phyloP scores from a whole-genome alignment of 768 basidiomycete species.

The Tubosaeta sp. region DNA sequence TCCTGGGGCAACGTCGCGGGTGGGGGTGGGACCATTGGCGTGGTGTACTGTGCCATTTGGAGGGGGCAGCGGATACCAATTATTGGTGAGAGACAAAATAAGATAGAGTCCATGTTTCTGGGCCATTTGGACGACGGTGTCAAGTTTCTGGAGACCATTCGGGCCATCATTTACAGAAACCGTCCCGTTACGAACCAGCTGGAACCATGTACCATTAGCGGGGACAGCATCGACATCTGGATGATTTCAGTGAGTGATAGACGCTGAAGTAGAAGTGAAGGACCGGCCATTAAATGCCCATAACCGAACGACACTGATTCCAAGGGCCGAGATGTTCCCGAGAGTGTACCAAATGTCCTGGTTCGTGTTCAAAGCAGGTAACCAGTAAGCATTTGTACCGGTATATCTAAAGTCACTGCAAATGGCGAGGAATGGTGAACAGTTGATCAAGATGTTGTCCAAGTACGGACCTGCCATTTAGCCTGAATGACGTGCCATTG shows the following conservation, averaged over 20 bases:
- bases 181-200: slow-evolving; percentile 53
- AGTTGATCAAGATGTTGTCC: not conserved
- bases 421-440: slow-evolving; percentile 23
- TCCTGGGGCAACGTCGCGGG: slow-evolving; percentile 26
- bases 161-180: slow-evolving; percentile 53
- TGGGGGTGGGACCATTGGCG: slow-evolving; percentile 1
- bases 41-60: slow-evolving; percentile 20
- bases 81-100: slow-evolving; percentile 57
- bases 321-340: slow-evolving; percentile 50
- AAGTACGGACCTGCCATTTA: slow-evolving; percentile 49
- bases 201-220: slow-evolving; percentile 60
- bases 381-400: slow-evolving; percentile 68
- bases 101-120: slow-evolving; percentile 51
- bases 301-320: slow-evolving; percentile 56
- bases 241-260: slow-evolving; percentile 7
- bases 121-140: slow-evolving; percentile 52
- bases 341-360: slow-evolving; percentile 57
- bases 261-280: not conserved
- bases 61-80: slow-evolving; percentile 47
- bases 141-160: slow-evolving; percentile 60
- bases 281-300: slow-evolving; percentile 69
- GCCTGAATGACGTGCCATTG: slow-evolving; percentile 42
- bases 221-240: slow-evolving; percentile 52
- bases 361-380: slow-evolving; percentile 48
- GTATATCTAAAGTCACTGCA: slow-evolving; percentile 39